Evolutionary conservation across 495 filamentous ascomycete species (phyloP).

Genomic region (Cercophora samala): DNA sequence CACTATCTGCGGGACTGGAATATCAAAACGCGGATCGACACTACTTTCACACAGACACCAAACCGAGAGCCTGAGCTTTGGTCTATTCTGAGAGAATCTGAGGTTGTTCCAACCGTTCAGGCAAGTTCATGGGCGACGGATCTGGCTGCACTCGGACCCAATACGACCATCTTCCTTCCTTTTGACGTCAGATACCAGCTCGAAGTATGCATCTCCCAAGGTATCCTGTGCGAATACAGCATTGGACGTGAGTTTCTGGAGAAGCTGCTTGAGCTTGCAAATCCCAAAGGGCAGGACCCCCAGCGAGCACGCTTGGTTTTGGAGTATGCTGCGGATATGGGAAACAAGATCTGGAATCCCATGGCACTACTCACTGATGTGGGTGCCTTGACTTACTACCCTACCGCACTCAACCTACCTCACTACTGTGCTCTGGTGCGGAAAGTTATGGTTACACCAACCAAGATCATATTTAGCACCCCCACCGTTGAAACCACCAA

Average conservation of each 20-base stretch:
- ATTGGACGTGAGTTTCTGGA: conserved; percentile 63
- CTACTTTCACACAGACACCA: conserved; percentile 30
- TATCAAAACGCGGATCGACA: conserved; percentile 43
- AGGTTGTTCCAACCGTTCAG: neutral
- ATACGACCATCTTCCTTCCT: conserved; percentile 48
- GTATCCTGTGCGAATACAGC: conserved; percentile 74
- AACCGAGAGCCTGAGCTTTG: conserved; percentile 42
- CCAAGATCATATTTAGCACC: conserved; percentile 70
- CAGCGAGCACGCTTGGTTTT: conserved; percentile 39
- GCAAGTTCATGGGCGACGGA: neutral
- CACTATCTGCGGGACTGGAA: conserved; percentile 71
- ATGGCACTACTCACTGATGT: conserved; percentile 67
- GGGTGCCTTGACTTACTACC: conserved; percentile 43
- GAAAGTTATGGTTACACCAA: conserved; percentile 77
- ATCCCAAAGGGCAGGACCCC: conserved; percentile 12
- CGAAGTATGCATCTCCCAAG: conserved; percentile 83
- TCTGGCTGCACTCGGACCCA: conserved; percentile 31
- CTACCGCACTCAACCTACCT: conserved; percentile 55
- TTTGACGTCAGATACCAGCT: conserved; percentile 85
- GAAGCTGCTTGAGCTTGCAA: conserved; percentile 51
- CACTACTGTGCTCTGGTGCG: conserved; percentile 70
- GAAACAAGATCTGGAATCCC: conserved; percentile 61
- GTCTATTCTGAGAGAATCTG: conserved; percentile 52
- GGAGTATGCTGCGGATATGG: conserved; percentile 43
- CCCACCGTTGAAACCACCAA: conserved; percentile 85